These are phyloP conservation scores for Schwanniomyces occidentalis DNA, from an alignment of 805 yeast species.

Conservation along the genomic window DNA sequence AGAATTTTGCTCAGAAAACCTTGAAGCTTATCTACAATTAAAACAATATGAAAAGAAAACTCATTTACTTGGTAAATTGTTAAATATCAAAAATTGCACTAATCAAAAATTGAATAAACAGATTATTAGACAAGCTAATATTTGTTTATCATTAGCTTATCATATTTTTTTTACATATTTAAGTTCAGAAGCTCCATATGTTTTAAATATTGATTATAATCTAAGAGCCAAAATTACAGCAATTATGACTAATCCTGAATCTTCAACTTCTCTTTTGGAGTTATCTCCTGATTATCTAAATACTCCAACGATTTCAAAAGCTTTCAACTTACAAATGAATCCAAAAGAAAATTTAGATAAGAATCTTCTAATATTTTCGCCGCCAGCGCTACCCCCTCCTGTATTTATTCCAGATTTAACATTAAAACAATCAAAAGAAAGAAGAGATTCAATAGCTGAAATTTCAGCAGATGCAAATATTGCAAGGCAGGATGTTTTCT, in stretches of 20 bases:
- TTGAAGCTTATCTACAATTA: slow-evolving; percentile 68
- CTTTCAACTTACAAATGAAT: neutral
- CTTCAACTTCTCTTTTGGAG: neutral
- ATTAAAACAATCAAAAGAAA: neutral
- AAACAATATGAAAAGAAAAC: slow-evolving; percentile 51
- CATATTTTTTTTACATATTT: slow-evolving; percentile 66
- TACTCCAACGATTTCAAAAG: neutral
- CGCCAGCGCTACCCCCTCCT: neutral
- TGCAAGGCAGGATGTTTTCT: slow-evolving; percentile 8
- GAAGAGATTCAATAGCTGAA: neutral
- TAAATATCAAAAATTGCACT: slow-evolving; percentile 3
- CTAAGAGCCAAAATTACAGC: slow-evolving; percentile 45
- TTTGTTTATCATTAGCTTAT: slow-evolving; percentile 61
- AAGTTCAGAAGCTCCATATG: slow-evolving; percentile 64
- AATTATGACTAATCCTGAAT: slow-evolving; percentile 12
- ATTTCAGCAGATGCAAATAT: slow-evolving; percentile 3
- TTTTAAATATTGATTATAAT: slow-evolving; percentile 64
- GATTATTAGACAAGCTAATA: slow-evolving; percentile 39
- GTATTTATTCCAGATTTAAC: neutral
- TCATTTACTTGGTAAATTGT: slow-evolving; percentile 41
- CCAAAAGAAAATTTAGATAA: neutral
- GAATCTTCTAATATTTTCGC: no score
- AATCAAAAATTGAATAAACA: slow-evolving; percentile 1
- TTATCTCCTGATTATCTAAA: slow-evolving; percentile 1
- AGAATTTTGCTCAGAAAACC: slow-evolving; percentile 71